Percentiles rank a stretch among this genome's conserved stretches.
Evolutionary conservation across 73 alveolate genomes (phyloP).

Genomic region (Stentor roeselii): DNA sequence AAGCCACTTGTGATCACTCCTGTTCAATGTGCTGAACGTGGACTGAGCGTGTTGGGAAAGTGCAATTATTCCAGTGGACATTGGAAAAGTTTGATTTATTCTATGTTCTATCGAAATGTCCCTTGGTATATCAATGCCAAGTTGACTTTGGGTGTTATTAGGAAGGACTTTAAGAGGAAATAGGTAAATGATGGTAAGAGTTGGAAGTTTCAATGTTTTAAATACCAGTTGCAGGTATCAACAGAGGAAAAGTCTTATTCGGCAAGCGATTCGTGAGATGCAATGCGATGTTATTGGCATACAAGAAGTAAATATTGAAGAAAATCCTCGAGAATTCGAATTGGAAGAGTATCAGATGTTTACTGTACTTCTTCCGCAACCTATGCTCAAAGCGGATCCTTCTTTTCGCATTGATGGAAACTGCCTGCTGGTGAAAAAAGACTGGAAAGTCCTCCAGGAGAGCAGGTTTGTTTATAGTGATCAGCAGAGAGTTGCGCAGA

Average conservation of each 20-base stretch:
- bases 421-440: constrained; percentile 34
- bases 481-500: constrained; percentile 39
- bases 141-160: not conserved
- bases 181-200: not conserved
- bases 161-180: no score
- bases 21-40: constrained; percentile 46
- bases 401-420: constrained; percentile 65
- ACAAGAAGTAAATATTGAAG: constrained; percentile 3
- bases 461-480: not conserved
- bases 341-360: not conserved
- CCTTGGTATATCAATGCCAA: constrained; percentile 6
- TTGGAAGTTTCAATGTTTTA: constrained; percentile 1
- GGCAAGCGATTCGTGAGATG: not conserved
- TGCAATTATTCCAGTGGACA: constrained; percentile 41
- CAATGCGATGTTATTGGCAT: constrained; percentile 5
- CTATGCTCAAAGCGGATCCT: constrained; percentile 45
- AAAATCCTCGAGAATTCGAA: not conserved
- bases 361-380: not conserved
- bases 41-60: constrained; percentile 43
- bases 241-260: not conserved
- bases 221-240: constrained; percentile 25
- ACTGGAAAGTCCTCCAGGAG: constrained; percentile 18
- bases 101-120: not conserved
- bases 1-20: constrained; percentile 32
- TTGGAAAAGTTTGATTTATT: constrained; percentile 26